phyloP scores from a whole-genome alignment of 495 filamentous ascomycete genomes.

The Choiromyces venosus region DNA sequence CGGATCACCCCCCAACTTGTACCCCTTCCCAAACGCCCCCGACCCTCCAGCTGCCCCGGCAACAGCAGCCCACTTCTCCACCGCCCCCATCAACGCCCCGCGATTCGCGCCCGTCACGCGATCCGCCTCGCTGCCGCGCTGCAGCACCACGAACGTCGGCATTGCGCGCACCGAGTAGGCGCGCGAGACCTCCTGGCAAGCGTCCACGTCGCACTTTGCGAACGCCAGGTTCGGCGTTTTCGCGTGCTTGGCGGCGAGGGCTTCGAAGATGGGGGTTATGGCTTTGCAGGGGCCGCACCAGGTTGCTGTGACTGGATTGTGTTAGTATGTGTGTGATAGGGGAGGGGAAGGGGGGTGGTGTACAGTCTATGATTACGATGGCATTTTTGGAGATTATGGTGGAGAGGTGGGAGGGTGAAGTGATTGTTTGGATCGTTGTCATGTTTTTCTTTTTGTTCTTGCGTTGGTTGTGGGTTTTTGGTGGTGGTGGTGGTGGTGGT shows the following conservation, averaged over 20 bases:
- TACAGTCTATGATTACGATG: slow-evolving; percentile 40
- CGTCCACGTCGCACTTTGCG: slow-evolving; percentile 57
- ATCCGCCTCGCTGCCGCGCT: slow-evolving; percentile 62
- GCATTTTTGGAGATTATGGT: slow-evolving; percentile 29
- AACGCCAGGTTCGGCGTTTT: slow-evolving; percentile 50
- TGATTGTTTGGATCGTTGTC: slow-evolving; percentile 35
- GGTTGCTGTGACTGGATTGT: slow-evolving; percentile 50
- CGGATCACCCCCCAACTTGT: slow-evolving; percentile 44
- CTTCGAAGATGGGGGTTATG: slow-evolving; percentile 57
- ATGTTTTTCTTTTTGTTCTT: slow-evolving; percentile 4
- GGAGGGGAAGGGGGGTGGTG: not conserved
- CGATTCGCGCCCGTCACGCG: slow-evolving; percentile 77
- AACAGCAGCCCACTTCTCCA: slow-evolving; percentile 65
- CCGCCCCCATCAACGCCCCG: slow-evolving; percentile 62
- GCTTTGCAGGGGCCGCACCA: slow-evolving; percentile 67
- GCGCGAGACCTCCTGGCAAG: slow-evolving; percentile 48
- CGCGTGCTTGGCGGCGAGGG: slow-evolving; percentile 49
- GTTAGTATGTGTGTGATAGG: slow-evolving; percentile 17
- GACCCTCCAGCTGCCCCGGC: slow-evolving; percentile 47
- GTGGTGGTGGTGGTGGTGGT: not conserved
- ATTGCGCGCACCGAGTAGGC: slow-evolving; percentile 52
- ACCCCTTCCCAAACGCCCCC: slow-evolving; percentile 45
- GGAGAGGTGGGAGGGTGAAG: slow-evolving; percentile 34
- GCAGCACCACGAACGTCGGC: slow-evolving; percentile 83
- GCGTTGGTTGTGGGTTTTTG: not conserved